These are phyloP conservation scores for Cavenderia fasciculata DNA, from an alignment of 78 protist genomes.

Conservation along the genomic window DNA sequence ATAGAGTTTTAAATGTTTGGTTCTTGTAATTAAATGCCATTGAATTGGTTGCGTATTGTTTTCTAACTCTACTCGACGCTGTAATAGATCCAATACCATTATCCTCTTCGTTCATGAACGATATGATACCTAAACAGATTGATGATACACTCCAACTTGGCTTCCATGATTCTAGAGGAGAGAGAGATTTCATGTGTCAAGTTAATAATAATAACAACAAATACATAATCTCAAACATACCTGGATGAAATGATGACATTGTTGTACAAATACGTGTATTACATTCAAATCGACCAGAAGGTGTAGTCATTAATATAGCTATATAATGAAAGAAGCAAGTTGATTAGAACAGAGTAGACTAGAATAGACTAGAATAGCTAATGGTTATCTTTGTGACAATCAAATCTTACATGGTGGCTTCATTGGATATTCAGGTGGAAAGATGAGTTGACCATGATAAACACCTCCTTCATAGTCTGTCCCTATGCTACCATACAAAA, in stretches of 20 bases:
- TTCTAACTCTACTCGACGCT: constrained; percentile 21
- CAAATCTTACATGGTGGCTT: constrained; percentile 81
- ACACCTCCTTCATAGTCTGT: constrained; percentile 87
- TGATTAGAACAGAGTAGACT: not conserved
- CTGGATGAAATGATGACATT: constrained; percentile 37
- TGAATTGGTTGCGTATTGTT: constrained; percentile 23
- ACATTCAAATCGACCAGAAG: constrained; percentile 50
- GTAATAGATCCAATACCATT: constrained; percentile 26
- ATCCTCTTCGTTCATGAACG: constrained; percentile 57
- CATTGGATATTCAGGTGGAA: constrained; percentile 93
- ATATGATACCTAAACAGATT: constrained; percentile 22
- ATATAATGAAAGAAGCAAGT: not conserved
- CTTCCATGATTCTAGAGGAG: constrained; percentile 34
- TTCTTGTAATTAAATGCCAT: constrained; percentile 25
- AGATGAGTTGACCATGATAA: constrained; percentile 93
- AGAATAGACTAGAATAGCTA: no score
- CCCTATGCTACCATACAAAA: constrained; percentile 90
- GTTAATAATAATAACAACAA: not conserved
- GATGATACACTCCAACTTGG: constrained; percentile 30
- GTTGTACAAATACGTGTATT: constrained; percentile 40
- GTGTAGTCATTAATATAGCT: constrained; percentile 52
- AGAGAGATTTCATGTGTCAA: not conserved
- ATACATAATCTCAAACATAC: not conserved
- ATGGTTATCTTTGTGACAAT: not conserved
- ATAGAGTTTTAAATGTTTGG: constrained; percentile 11